phyloP scores from a whole-genome alignment of 768 basidiomycete genomes.

The Lactarius deliciosus region DNA sequence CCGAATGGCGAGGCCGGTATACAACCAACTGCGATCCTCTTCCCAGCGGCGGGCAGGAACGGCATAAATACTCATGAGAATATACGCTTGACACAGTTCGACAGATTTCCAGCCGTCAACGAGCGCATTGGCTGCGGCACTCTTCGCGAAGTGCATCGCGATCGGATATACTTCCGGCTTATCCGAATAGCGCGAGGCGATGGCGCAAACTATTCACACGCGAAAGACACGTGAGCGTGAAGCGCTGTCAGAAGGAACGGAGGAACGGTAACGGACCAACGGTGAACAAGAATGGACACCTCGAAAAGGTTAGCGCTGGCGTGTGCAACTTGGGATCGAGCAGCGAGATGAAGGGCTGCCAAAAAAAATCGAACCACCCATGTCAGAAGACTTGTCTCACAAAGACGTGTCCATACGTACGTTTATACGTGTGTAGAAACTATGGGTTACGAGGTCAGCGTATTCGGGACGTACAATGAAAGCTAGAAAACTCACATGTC shows the following conservation, averaged over 20 bases:
- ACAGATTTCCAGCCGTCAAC: constrained; percentile 77
- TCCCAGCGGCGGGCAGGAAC: constrained; percentile 80
- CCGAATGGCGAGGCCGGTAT: constrained; percentile 87
- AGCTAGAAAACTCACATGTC: constrained; percentile 57
- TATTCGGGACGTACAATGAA: constrained; percentile 2
- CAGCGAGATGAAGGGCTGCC: constrained; percentile 75
- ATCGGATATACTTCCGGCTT: constrained; percentile 69
- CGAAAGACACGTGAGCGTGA: neutral
- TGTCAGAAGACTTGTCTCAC: constrained; percentile 33
- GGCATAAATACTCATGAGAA: constrained; percentile 73
- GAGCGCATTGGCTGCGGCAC: constrained; percentile 74
- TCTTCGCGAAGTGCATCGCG: constrained; percentile 72
- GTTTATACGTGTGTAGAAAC: constrained; percentile 71
- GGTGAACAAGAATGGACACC: constrained; percentile 90
- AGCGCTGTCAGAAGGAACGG: neutral
- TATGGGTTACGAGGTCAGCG: constrained; percentile 33
- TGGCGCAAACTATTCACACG: constrained; percentile 66
- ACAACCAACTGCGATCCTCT: constrained; percentile 88
- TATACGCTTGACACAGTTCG: constrained; percentile 83
- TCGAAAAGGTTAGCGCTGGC: constrained; percentile 72
- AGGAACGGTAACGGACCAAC: constrained; percentile 58
- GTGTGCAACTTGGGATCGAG: constrained; percentile 85
- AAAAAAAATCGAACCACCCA: constrained; percentile 55
- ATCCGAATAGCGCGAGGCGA: constrained; percentile 78
- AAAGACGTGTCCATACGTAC: constrained; percentile 36